Evolutionary conservation across 805 yeast species (phyloP).

Genomic region (Osmozyma mogii): DNA sequence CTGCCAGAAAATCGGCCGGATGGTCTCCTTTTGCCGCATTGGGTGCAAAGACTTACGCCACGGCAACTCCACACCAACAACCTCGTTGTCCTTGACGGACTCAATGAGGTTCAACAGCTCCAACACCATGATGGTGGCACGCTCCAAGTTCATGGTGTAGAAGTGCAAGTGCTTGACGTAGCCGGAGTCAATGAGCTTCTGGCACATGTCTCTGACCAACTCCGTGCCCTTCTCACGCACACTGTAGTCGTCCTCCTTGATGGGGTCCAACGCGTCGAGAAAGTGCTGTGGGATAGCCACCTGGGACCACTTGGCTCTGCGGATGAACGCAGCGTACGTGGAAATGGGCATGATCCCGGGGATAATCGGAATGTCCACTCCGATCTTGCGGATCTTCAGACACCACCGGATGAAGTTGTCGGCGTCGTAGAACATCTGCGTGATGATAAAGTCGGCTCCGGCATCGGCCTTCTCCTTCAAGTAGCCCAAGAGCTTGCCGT

Average conservation of each 20-base stretch:
- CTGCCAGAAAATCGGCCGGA: slow-evolving; percentile 95
- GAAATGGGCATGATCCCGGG: slow-evolving; percentile 99
- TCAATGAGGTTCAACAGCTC: slow-evolving; percentile 61
- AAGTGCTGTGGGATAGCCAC: slow-evolving; percentile 72
- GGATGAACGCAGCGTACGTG: slow-evolving; percentile 84
- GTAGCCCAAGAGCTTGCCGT: slow-evolving; percentile 43
- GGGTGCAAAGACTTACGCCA: slow-evolving; percentile 90
- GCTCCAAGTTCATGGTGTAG: slow-evolving; percentile 96
- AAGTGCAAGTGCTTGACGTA: slow-evolving; percentile 82
- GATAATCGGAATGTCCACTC: slow-evolving; percentile 78
- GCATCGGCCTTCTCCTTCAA: slow-evolving; percentile 86
- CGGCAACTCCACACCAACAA: slow-evolving; percentile 48
- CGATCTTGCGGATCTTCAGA: slow-evolving; percentile 53
- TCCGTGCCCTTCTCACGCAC: slow-evolving; percentile 84
- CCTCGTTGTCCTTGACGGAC: slow-evolving; percentile 28
- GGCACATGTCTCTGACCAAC: slow-evolving; percentile 78
- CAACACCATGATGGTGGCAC: slow-evolving; percentile 79
- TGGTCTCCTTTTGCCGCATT: slow-evolving; percentile 67
- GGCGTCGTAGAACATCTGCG: slow-evolving; percentile 95
- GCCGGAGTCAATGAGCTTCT: slow-evolving; percentile 59
- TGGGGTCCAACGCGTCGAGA: slow-evolving; percentile 61
- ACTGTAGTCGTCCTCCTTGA: slow-evolving; percentile 81
- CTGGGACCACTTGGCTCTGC: slow-evolving; percentile 94
- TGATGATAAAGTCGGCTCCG: slow-evolving; percentile 89
- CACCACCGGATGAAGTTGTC: slow-evolving; percentile 86